Evolutionary conservation across 176 grass and related monocot species (phyloP).

Genomic region (Thalia dealbata): DNA sequence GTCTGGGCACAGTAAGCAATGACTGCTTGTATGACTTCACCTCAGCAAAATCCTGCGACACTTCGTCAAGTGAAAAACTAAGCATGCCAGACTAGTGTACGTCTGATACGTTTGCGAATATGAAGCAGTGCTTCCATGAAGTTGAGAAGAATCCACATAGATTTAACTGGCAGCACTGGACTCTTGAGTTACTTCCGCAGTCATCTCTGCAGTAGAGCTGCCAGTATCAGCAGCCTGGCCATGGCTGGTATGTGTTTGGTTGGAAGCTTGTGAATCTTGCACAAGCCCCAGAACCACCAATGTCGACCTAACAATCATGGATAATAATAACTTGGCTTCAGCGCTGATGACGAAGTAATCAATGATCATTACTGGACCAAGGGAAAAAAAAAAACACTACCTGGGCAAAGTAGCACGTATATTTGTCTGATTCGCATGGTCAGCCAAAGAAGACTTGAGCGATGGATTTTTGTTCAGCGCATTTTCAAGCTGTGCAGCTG

Average conservation of each 20-base stretch:
- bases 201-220: constrained; percentile 61
- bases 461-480: constrained; percentile 62
- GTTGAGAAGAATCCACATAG: background rate
- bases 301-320: constrained; percentile 40
- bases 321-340: constrained; percentile 15
- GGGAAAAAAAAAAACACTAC: constrained; percentile 22
- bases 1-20: background rate
- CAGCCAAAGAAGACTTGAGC: constrained; percentile 65
- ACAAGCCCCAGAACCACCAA: constrained; percentile 76
- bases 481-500: constrained; percentile 90
- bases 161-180: constrained; percentile 36
- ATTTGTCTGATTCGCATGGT: constrained; percentile 77
- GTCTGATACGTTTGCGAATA: background rate
- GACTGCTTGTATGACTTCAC: background rate
- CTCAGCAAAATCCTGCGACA: too few relatives aligned
- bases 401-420: constrained; percentile 67
- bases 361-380: background rate
- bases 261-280: constrained; percentile 46
- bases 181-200: constrained; percentile 52
- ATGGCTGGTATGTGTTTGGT: constrained; percentile 44
- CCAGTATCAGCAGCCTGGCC: constrained; percentile 64
- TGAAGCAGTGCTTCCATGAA: background rate
- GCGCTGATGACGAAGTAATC: background rate
- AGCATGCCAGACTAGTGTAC: background rate
- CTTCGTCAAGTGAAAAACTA: background rate